Evolutionary conservation across 208 protist genomes (phyloP).

Genomic region (Crithidia expoeki): DNA sequence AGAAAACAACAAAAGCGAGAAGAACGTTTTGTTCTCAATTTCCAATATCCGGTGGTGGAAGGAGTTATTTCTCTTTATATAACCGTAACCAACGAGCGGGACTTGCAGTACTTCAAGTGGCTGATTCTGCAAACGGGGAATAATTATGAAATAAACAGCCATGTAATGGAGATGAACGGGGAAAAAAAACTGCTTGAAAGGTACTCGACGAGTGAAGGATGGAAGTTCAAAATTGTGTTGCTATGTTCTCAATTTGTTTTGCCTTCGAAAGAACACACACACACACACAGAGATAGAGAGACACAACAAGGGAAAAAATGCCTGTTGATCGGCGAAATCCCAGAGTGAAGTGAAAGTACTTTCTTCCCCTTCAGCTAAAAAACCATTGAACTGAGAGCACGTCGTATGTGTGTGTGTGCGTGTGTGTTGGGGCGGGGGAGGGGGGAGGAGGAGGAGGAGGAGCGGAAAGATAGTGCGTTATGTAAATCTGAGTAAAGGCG

Average conservation of each 20-base stretch:
- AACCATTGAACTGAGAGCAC: no score
- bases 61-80: not conserved
- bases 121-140: not conserved
- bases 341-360: not conserved
- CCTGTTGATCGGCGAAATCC: not conserved
- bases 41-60: not conserved
- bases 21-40: not conserved
- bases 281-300: not conserved
- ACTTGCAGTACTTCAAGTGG: not conserved
- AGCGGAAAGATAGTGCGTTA: not conserved
- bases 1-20: not conserved
- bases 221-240: not conserved
- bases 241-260: conserved; percentile 1
- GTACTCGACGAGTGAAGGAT: not conserved
- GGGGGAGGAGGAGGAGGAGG: no score
- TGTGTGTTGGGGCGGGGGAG: no score
- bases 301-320: not conserved
- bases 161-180: not conserved
- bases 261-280: not conserved
- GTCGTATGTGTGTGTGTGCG: no score
- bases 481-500: not conserved
- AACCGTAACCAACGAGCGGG: conserved; percentile 2
- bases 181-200: conserved; percentile 1
- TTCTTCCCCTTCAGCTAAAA: not conserved
- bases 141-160: not conserved